A percentile compares a stretch with the other conserved stretches of the same genome.
Conservation (phyloP, 345 rosid genomes). For the Nasturtium officinale region DNA sequence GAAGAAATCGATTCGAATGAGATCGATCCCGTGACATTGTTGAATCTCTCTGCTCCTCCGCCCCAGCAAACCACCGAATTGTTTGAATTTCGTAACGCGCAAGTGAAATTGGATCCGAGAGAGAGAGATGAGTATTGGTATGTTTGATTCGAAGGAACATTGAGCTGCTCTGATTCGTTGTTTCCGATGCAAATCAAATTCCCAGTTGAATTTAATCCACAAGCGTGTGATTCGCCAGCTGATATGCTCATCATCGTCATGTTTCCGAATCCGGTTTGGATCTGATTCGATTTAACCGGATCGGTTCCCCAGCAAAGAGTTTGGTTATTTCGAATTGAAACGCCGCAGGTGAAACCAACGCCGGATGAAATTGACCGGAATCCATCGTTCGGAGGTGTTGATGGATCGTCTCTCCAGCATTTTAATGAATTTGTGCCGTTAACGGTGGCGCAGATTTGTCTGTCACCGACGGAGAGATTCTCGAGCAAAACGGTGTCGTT, state of each 20-base stretch:
- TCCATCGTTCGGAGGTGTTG: constrained; percentile 3
- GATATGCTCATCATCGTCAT: constrained; percentile 55
- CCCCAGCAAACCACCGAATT: constrained; percentile 82
- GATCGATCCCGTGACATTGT: constrained; percentile 39
- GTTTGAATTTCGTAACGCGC: constrained; percentile 53
- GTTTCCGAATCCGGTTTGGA: constrained; percentile 54
- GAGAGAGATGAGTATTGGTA: constrained; percentile 51
- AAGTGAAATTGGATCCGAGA: constrained; percentile 64
- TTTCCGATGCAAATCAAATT: constrained; percentile 60
- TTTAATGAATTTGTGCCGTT: constrained; percentile 42
- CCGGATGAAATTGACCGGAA: constrained; percentile 67
- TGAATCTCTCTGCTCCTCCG: constrained; percentile 46
- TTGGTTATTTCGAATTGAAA: constrained; percentile 31
- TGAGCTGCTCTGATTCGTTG: constrained; percentile 59
- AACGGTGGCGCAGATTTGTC: constrained; percentile 67
- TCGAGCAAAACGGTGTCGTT: constrained; percentile 47
- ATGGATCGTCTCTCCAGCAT: constrained; percentile 61
- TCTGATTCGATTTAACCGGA: constrained; percentile 24
- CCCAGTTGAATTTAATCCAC: constrained; percentile 68
- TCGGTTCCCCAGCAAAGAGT: constrained; percentile 64
- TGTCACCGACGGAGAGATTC: constrained; percentile 60
- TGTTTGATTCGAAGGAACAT: constrained; percentile 48
- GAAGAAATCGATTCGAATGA: constrained; percentile 69
- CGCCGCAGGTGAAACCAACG: constrained; percentile 74
- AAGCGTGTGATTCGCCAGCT: constrained; percentile 72